Percentiles rank a stretch among this genome's conserved stretches.
Conservation (phyloP, 2,329 filamentous ascomycete species). For the Cladophialophora exuberans region DNA sequence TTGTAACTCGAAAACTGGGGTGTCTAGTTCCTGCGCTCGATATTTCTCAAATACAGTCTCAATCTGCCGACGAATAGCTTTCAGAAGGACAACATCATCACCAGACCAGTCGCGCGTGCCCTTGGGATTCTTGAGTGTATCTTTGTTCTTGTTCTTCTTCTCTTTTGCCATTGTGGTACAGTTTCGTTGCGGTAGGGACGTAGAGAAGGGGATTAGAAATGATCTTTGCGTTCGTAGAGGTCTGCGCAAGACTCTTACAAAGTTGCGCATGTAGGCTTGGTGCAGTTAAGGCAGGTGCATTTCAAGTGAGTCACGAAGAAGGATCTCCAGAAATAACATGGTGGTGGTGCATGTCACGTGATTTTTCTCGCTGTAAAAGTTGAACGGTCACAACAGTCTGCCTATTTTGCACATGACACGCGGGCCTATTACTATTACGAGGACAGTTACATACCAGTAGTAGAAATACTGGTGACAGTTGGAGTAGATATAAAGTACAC, state of each 20-base stretch:
- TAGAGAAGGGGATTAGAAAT: no score
- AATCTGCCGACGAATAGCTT: constrained; percentile 77
- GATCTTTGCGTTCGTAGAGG: constrained; percentile 1
- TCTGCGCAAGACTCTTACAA: no score
- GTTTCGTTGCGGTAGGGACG: background rate
- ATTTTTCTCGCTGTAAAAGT: no score
- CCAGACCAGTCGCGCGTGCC: constrained; percentile 87
- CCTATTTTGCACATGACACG: no score
- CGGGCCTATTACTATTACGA: background rate
- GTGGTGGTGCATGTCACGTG: no score
- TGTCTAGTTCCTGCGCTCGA: constrained; percentile 78
- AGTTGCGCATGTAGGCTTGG: no score
- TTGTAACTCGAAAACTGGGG: constrained; percentile 80
- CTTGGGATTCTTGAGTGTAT: constrained; percentile 78
- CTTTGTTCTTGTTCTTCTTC: constrained; percentile 32
- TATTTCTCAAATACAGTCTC: constrained; percentile 81
- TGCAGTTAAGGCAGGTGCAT: no score
- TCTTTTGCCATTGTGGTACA: constrained; percentile 28
- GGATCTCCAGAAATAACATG: no score
- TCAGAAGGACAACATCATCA: constrained; percentile 76
- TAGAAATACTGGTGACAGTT: background rate
- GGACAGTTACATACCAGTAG: background rate
- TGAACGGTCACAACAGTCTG: no score
- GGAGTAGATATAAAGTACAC: background rate
- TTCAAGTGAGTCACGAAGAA: no score